Evolutionary conservation across 345 rosid species (phyloP).

Genomic region (Eucalyptus caleyi): DNA sequence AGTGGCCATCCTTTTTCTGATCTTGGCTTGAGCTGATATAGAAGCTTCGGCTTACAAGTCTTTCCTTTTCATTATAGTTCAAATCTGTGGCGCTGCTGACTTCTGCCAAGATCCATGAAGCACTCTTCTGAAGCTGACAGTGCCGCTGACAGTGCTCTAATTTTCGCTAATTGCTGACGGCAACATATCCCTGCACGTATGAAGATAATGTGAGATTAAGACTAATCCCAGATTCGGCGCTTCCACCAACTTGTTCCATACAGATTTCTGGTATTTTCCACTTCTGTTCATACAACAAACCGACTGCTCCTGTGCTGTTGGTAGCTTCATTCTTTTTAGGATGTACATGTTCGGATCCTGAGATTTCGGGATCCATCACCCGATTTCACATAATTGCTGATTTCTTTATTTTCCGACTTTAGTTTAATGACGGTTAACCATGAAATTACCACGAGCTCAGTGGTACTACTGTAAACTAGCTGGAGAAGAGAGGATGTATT

Average conservation of each 20-base stretch:
- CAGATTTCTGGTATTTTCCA: not conserved
- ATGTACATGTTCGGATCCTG: not conserved
- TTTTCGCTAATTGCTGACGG: not conserved
- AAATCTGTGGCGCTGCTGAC: slow-evolving; percentile 60
- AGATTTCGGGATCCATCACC: not conserved
- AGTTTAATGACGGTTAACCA: not conserved
- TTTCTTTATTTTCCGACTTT: not conserved
- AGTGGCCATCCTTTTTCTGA: not conserved
- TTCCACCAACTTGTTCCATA: not conserved
- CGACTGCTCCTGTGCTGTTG: not conserved
- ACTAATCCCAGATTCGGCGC: not conserved
- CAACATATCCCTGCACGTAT: not conserved
- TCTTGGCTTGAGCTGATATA: not conserved
- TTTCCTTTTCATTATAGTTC: slow-evolving; percentile 28
- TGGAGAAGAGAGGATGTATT: not conserved
- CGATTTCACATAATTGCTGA: not conserved
- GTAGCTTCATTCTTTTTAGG: not conserved
- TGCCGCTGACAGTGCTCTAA: not conserved
- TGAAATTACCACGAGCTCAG: not conserved
- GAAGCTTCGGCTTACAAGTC: not conserved
- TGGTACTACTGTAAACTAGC: not conserved
- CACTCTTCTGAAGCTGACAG: slow-evolving; percentile 31
- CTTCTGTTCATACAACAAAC: not conserved
- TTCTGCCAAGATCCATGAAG: slow-evolving; percentile 47
- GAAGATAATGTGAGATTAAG: not conserved